Evolutionary conservation across 306 rosid species (phyloP).

Genomic region (Inga laurina): DNA sequence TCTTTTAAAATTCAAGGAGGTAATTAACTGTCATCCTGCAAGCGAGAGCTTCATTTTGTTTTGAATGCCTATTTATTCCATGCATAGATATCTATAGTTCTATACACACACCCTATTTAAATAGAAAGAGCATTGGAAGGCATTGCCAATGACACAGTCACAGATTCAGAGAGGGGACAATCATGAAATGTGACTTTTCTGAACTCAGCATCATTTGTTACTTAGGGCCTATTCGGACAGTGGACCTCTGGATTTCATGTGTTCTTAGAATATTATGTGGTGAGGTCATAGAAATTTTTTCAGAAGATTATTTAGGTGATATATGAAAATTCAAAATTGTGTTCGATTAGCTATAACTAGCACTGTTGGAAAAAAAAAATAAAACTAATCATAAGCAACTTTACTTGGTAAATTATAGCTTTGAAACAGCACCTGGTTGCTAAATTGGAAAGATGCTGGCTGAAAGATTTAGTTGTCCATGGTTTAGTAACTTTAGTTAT

Average conservation of each 20-base stretch:
- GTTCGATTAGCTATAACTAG: neutral
- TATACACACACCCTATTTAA: neutral
- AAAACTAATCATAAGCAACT: neutral
- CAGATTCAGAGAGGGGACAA: neutral
- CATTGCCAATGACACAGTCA: neutral
- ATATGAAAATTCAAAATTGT: neutral
- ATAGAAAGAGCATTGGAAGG: neutral
- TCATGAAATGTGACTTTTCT: slow-evolving; percentile 12
- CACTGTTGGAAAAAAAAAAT: neutral
- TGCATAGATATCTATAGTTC: slow-evolving; percentile 3
- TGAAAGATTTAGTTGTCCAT: neutral
- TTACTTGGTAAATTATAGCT: neutral
- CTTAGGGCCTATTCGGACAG: neutral
- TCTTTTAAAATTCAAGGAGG: slow-evolving; percentile 89
- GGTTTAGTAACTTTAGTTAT: slow-evolving; percentile 15
- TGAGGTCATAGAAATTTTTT: neutral
- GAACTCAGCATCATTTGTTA: neutral
- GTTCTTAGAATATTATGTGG: neutral
- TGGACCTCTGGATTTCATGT: neutral
- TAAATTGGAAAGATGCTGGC: neutral
- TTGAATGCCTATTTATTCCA: slow-evolving; percentile 9
- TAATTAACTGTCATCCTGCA: slow-evolving; percentile 34
- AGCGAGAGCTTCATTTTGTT: slow-evolving; percentile 15
- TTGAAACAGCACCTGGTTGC: neutral
- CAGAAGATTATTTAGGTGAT: neutral